Conservation (phyloP, 352 stramenopile species). For the Phytophthora pseudosyringae region DNA sequence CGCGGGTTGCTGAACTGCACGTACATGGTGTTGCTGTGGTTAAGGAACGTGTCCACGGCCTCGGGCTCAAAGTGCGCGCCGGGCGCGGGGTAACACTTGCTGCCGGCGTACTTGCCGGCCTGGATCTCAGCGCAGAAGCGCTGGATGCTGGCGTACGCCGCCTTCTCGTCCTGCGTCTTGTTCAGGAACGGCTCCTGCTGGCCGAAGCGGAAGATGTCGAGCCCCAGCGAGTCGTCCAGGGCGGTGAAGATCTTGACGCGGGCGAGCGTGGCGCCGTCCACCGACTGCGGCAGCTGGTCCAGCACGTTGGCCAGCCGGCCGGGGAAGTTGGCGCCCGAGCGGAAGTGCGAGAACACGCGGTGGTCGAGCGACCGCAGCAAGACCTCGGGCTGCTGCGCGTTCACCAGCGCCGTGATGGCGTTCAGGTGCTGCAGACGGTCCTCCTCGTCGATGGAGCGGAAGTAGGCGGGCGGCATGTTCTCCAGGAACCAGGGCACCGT, state of each 20-base stretch:
- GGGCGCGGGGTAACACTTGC: constrained; percentile 60
- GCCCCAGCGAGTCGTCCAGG: constrained; percentile 79
- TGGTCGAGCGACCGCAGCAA: constrained; percentile 82
- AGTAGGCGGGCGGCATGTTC: constrained; percentile 92
- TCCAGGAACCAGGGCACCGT: constrained; percentile 90
- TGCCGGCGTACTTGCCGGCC: constrained; percentile 64
- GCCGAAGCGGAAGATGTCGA: constrained; percentile 90
- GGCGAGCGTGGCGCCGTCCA: constrained; percentile 68
- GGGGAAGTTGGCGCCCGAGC: constrained; percentile 78
- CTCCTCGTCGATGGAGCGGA: constrained; percentile 85
- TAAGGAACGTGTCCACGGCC: constrained; percentile 69
- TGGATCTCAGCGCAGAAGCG: constrained; percentile 77
- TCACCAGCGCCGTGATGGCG: constrained; percentile 83
- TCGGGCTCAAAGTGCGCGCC: constrained; percentile 63
- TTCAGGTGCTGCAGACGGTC: constrained; percentile 88
- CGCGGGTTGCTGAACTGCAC: constrained; percentile 85
- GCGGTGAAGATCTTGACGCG: constrained; percentile 93
- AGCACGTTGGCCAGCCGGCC: constrained; percentile 76
- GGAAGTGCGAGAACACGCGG: constrained; percentile 85
- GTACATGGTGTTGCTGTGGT: constrained; percentile 82
- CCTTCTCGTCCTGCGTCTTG: constrained; percentile 63
- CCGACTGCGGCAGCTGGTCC: constrained; percentile 67
- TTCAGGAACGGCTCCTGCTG: constrained; percentile 77
- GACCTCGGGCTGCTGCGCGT: constrained; percentile 80
- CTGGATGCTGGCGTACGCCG: constrained; percentile 62